Percentiles rank a stretch among this genome's conserved stretches.
Conservation (phyloP, 345 rosid species). For the Pistacia vera region DNA sequence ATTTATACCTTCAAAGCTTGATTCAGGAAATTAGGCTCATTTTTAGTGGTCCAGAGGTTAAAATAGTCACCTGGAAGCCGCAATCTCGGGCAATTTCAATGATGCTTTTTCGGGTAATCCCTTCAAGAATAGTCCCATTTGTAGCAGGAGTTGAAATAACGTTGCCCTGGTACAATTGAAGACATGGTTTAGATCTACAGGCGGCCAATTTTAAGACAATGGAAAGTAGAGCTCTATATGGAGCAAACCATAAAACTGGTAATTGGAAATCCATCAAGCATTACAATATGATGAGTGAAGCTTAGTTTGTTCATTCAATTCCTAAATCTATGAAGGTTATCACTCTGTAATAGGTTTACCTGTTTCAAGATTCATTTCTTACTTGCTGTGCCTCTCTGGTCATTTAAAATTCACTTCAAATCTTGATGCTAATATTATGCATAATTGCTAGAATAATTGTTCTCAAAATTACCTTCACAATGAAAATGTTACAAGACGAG, state of each 20-base stretch:
- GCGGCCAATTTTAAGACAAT: not conserved
- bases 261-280: not conserved
- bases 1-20: not conserved
- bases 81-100: constrained; percentile 68
- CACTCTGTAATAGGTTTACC: not conserved
- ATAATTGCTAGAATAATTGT: too few species aligned
- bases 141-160: constrained; percentile 70
- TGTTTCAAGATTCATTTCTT: too few species aligned
- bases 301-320: not conserved
- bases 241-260: not conserved
- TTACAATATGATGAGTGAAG: not conserved
- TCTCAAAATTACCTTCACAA: constrained; percentile 57
- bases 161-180: constrained; percentile 43
- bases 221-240: not conserved
- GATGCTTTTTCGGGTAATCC: constrained; percentile 79
- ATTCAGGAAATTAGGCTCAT: not conserved
- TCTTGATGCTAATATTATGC: not conserved
- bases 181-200: not conserved
- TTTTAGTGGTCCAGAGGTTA: too few species aligned
- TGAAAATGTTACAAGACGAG: constrained; percentile 81
- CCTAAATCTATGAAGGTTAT: not conserved
- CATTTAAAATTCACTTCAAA: not conserved
- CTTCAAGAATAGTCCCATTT: constrained; percentile 70
- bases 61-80: constrained; percentile 58
- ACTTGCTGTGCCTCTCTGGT: not conserved